A percentile compares a stretch with the other conserved stretches of the same genome.
phyloP scores from a whole-genome alignment of 495 filamentous ascomycete species.

The Aspergillus cristatus region DNA sequence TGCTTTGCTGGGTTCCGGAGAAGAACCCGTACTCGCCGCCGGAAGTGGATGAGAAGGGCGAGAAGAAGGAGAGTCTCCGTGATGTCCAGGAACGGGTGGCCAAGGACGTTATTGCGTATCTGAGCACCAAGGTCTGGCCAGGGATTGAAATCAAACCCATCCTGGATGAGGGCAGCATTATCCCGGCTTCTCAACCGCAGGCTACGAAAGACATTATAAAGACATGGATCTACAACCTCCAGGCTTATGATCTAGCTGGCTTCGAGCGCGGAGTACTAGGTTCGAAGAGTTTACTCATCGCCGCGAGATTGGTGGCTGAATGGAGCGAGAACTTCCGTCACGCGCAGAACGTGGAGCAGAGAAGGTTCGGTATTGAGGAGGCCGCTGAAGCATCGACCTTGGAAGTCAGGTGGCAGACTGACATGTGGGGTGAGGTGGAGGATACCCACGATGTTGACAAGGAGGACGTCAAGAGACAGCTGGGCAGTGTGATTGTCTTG shows the following conservation, averaged over 20 bases:
- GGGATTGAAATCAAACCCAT: slow-evolving; percentile 69
- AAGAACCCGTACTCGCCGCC: slow-evolving; percentile 20
- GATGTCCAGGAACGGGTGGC: slow-evolving; percentile 61
- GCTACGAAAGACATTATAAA: slow-evolving; percentile 64
- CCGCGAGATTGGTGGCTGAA: slow-evolving; percentile 67
- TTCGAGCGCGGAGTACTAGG: slow-evolving; percentile 77
- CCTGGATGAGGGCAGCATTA: slow-evolving; percentile 60
- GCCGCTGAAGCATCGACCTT: slow-evolving; percentile 68
- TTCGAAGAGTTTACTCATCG: slow-evolving; percentile 76
- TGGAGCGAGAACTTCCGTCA: slow-evolving; percentile 69
- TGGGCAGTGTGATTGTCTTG: slow-evolving; percentile 76
- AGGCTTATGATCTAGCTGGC: slow-evolving; percentile 71
- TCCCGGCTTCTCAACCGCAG: slow-evolving; percentile 61
- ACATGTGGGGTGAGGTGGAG: slow-evolving; percentile 92
- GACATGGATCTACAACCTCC: slow-evolving; percentile 67
- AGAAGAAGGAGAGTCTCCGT: slow-evolving; percentile 47
- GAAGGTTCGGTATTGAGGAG: slow-evolving; percentile 46
- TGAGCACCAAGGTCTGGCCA: slow-evolving; percentile 74
- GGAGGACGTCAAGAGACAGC: slow-evolving; percentile 80
- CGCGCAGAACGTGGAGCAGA: slow-evolving; percentile 21
- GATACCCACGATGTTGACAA: slow-evolving; percentile 97
- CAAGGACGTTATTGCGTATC: slow-evolving; percentile 54
- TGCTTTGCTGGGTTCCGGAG: slow-evolving; percentile 87
- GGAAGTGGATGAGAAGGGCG: slow-evolving; percentile 18
- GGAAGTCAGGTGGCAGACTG: slow-evolving; percentile 86